These are phyloP conservation scores for Pulveroboletus frians DNA, from an alignment of 768 basidiomycete species.

Conservation along the genomic window DNA sequence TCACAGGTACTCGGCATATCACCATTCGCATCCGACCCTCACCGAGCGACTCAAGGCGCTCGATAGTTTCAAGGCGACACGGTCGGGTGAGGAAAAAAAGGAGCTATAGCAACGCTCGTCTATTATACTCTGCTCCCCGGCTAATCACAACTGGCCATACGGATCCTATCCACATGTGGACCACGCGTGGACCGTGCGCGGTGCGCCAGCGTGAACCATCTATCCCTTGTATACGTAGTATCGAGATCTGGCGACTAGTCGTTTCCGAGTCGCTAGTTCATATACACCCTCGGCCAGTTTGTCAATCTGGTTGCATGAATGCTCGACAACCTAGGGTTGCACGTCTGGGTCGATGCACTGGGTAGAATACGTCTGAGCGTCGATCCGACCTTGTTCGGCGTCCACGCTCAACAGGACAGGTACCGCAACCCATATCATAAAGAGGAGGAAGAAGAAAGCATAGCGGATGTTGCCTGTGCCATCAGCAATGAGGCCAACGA, in stretches of 20 bases:
- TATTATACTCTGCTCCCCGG: background rate
- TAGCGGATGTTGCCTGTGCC: slow-evolving; percentile 88
- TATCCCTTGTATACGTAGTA: background rate
- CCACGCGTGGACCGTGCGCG: background rate
- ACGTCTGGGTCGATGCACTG: slow-evolving; percentile 1
- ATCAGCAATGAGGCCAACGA: slow-evolving; percentile 86
- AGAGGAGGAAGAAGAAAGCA: slow-evolving; percentile 81
- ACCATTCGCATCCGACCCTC: slow-evolving; percentile 93
- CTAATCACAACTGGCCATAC: background rate
- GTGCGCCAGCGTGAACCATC: background rate
- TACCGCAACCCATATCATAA: slow-evolving; percentile 76
- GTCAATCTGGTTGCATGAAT: background rate
- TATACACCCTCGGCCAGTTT: background rate
- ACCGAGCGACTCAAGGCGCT: slow-evolving; percentile 83
- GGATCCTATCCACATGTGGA: too few species aligned
- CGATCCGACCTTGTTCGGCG: slow-evolving; percentile 55
- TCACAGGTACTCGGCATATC: slow-evolving; percentile 83
- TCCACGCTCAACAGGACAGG: slow-evolving; percentile 72
- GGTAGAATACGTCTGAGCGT: slow-evolving; percentile 37
- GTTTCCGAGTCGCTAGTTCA: background rate
- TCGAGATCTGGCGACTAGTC: background rate
- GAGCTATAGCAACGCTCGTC: slow-evolving; percentile 11
- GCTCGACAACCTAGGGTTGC: background rate
- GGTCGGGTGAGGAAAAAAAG: slow-evolving; percentile 26
- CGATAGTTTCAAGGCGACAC: slow-evolving; percentile 55